Evolutionary conservation across 306 rosid genomes (phyloP).

Genomic region (Sphenostylis stenocarpa): DNA sequence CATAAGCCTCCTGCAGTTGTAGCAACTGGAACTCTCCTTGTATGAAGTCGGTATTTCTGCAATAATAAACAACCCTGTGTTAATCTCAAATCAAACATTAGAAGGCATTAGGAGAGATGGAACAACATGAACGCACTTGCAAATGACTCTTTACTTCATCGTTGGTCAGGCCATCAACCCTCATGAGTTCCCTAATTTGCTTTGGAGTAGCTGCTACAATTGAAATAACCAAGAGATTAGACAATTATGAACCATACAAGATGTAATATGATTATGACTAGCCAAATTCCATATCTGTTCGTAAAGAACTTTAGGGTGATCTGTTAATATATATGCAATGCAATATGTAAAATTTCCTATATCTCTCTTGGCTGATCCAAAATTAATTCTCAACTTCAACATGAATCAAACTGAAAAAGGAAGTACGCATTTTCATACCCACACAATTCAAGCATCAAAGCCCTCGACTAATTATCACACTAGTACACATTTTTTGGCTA

Average conservation of each 20-base stretch:
- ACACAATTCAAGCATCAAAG: not conserved
- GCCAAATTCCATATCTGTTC: not conserved
- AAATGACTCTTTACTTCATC: constrained; percentile 28
- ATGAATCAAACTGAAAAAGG: not conserved
- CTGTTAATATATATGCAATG: not conserved
- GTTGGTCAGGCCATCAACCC: constrained; percentile 22
- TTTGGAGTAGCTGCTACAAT: constrained; percentile 14
- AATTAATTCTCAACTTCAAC: not conserved
- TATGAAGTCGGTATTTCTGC: constrained; percentile 22
- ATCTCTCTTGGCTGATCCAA: not conserved
- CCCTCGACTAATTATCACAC: not conserved
- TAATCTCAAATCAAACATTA: constrained; percentile 16
- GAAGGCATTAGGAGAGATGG: not conserved
- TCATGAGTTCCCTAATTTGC: constrained; percentile 21
- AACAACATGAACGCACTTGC: constrained; percentile 6
- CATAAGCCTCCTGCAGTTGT: not conserved
- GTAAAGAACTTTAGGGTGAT: not conserved
- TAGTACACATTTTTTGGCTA: not conserved
- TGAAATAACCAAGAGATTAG: constrained; percentile 25
- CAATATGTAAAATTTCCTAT: not conserved
- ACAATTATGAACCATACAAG: constrained; percentile 16
- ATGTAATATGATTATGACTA: not conserved
- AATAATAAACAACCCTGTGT: not conserved
- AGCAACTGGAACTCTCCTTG: not conserved
- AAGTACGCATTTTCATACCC: not conserved